Percentiles rank a stretch among this genome's conserved stretches.
Conservation (phyloP, 2,329 filamentous ascomycete genomes). For the Coniosporium uncinatum region DNA sequence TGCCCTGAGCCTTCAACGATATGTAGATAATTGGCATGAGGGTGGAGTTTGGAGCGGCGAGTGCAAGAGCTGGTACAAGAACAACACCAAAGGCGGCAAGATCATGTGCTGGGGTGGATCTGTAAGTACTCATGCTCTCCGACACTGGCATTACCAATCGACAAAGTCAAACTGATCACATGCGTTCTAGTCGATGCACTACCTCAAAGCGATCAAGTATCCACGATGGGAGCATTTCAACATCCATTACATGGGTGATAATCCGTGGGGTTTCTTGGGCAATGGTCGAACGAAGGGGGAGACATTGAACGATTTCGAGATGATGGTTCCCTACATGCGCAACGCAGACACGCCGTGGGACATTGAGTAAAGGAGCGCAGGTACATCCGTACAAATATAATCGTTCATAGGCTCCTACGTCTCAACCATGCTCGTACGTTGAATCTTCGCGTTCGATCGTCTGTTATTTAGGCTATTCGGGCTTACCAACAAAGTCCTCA, state of each 20-base stretch:
- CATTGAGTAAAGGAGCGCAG: slow-evolving; percentile 36
- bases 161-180: too few relatives aligned
- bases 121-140: slow-evolving; percentile 23
- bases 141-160: background rate
- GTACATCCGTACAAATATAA: too few relatives aligned
- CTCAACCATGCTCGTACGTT: too few relatives aligned
- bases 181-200: slow-evolving; percentile 21
- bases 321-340: slow-evolving; percentile 37
- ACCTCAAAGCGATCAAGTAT: slow-evolving; percentile 28
- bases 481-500: too few relatives aligned
- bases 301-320: slow-evolving; percentile 27
- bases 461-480: too few relatives aligned
- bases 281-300: slow-evolving; percentile 40
- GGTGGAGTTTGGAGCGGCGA: slow-evolving; percentile 24
- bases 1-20: slow-evolving; percentile 23
- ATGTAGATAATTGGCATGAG: slow-evolving; percentile 25
- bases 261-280: slow-evolving; percentile 30
- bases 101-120: slow-evolving; percentile 26
- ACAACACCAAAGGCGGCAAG: slow-evolving; percentile 23
- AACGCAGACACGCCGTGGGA: slow-evolving; percentile 37
- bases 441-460: too few relatives aligned
- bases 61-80: slow-evolving; percentile 27
- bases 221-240: slow-evolving; percentile 25
- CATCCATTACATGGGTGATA: slow-evolving; percentile 24
- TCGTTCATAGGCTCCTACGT: too few relatives aligned